These are phyloP conservation scores for Kwoniella shandongensis DNA, from an alignment of 768 basidiomycete genomes.

Conservation along the genomic window DNA sequence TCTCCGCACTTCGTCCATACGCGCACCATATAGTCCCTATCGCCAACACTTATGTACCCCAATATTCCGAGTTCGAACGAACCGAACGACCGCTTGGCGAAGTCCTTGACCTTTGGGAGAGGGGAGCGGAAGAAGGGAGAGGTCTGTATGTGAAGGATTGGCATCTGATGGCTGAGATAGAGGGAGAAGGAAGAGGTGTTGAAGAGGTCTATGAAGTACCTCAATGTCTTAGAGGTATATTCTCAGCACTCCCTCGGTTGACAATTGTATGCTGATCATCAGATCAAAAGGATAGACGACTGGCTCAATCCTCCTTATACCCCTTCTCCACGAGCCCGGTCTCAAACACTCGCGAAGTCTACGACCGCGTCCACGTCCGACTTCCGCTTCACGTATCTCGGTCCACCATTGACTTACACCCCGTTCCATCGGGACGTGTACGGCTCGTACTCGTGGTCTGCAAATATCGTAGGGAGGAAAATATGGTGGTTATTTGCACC, in stretches of 20 bases:
- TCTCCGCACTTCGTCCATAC: constrained; percentile 33
- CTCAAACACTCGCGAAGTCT: too few relatives aligned
- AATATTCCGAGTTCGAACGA: constrained; percentile 49
- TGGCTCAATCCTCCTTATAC: constrained; percentile 47
- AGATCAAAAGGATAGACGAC: constrained; percentile 27
- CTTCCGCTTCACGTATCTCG: constrained; percentile 52
- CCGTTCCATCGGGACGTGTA: constrained; percentile 54
- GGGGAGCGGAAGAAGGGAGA: constrained; percentile 17
- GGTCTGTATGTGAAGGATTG: constrained; percentile 54
- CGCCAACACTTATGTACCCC: constrained; percentile 35
- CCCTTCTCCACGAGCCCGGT: background rate
- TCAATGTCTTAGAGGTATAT: constrained; percentile 39
- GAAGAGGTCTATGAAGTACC: constrained; percentile 47
- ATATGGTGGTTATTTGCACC: constrained; percentile 53
- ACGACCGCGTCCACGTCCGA: constrained; percentile 24
- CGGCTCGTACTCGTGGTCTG: constrained; percentile 52
- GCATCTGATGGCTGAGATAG: constrained; percentile 48
- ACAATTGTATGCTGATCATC: background rate
- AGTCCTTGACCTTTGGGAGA: constrained; percentile 49
- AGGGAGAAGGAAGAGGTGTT: constrained; percentile 33
- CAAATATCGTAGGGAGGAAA: constrained; percentile 52
- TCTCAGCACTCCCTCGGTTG: background rate
- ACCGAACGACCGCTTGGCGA: constrained; percentile 39
- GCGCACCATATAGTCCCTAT: constrained; percentile 45
- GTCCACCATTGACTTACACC: constrained; percentile 48